Conservation (phyloP, 805 yeast species). For the Nakazawaea siamensis region DNA sequence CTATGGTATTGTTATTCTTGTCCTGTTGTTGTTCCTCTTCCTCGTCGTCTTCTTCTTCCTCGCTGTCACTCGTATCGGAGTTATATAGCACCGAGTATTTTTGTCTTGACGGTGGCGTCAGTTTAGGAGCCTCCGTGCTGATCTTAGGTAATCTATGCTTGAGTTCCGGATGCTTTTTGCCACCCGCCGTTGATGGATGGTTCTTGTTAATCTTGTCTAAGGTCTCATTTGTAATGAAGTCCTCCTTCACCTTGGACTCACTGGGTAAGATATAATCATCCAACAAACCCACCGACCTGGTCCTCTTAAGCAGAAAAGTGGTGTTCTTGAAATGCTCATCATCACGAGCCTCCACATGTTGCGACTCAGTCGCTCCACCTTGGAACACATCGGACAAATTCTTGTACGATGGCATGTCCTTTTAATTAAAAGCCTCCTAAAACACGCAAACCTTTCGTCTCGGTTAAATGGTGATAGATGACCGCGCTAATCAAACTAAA, state of each 20-base stretch:
- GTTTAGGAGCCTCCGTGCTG: constrained; percentile 1
- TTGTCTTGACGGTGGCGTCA: neutral
- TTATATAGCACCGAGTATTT: constrained; percentile 8
- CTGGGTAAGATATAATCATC: constrained; percentile 32
- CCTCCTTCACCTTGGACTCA: constrained; percentile 88
- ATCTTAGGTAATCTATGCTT: constrained; percentile 6
- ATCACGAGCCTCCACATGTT: constrained; percentile 61
- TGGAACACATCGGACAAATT: constrained; percentile 28
- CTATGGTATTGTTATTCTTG: neutral
- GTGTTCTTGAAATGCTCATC: constrained; percentile 63
- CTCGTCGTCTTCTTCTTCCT: constrained; percentile 1
- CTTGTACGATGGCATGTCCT: constrained; percentile 9
- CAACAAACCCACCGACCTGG: constrained; percentile 73
- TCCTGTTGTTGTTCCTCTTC: constrained; percentile 1
- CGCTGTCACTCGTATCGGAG: constrained; percentile 6
- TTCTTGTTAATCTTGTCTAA: constrained; percentile 61
- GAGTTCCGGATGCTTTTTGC: neutral
- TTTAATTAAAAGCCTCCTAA: neutral
- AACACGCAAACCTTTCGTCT: neutral
- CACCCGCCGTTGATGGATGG: constrained; percentile 4
- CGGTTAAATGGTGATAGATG: no score
- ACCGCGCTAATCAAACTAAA: no score
- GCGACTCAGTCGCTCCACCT: constrained; percentile 58
- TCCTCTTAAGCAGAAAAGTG: constrained; percentile 69
- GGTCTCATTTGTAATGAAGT: constrained; percentile 88